Evolutionary conservation across 129 eudicot species (phyloP), one percentile per base, ranked within the genome.

Genomic region (Rutidosis leptorrhynchoides): DNA sequence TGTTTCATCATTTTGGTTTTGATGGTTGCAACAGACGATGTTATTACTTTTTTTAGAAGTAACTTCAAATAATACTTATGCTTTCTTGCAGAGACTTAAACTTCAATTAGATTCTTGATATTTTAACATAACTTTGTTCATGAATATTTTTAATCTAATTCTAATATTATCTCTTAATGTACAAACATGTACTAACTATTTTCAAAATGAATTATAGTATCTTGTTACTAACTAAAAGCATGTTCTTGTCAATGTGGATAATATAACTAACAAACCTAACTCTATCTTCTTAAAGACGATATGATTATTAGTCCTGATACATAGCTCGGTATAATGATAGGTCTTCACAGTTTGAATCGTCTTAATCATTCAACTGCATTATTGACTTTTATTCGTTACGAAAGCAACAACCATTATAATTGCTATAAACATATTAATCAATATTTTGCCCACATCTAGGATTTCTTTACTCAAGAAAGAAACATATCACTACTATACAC

Each of bases 401-500:
- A 21, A 24, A 55, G 27, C 27, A 24, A 24, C 60, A 55, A 2
- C 8, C 60, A 22, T n/a, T n/a, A n/a, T n/a, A n/a, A n/a, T n/a
- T 55, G 60, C 23, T 23, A 23, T 11, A 21, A 8, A 24, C 32
- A 23, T 23, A 24, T 24, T 56, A 64, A 43, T 24, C 56, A 23
- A 64, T 64, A 64, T 42, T 64, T 43, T 64, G 40, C 56, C n/a
- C 37, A 24, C 37, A 23, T 43, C 35, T 16, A 62, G 11, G 30
- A 21, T 19, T 40, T 32, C n/a, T 48, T 17, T 21, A 21, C 67
- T 37, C 14, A 3, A 64, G 27, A 43, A 64, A 1, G 69, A 43
- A 43, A 64, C 55, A 64, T 64, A 43, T 43, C 37, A 62, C 51
- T 33, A n/a, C n/a, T n/a, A n/a, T 33, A 42, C 69, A 64, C n/a